phyloP scores from a whole-genome alignment of 2,329 filamentous ascomycete genomes.

The Xylaria sp. region DNA sequence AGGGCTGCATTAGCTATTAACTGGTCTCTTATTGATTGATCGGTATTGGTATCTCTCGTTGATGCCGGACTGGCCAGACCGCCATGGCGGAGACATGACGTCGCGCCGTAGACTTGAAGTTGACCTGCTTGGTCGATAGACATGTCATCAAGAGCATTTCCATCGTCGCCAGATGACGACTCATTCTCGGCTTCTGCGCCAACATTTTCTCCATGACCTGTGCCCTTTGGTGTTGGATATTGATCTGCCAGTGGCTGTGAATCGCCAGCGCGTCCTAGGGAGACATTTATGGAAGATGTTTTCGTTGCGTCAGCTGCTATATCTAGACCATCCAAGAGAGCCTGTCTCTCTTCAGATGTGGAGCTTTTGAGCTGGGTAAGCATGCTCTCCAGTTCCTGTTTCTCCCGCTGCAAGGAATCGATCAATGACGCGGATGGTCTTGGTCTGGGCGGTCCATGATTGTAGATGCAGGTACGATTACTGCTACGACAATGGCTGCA shows the following conservation, averaged over 20 bases:
- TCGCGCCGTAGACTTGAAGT: not conserved
- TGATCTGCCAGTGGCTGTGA: not conserved
- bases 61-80: not conserved
- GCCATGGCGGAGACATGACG: not conserved
- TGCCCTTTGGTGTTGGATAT: not conserved
- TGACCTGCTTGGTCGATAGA: not conserved
- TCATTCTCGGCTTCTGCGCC: not conserved
- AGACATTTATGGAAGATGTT: not conserved
- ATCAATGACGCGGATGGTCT: not conserved
- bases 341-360: not conserved
- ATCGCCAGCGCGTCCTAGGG: not conserved
- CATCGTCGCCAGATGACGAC: not conserved
- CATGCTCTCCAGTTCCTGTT: not conserved
- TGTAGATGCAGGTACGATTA: not conserved
- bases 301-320: not conserved
- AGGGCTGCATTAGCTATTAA: not conserved
- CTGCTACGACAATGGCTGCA: not conserved
- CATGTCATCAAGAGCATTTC: not conserved
- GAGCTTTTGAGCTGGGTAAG: not conserved
- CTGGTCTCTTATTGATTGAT: not conserved
- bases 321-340: not conserved
- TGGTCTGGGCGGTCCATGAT: not conserved
- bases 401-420: not conserved
- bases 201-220: not conserved
- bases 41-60: not conserved